A percentile compares a stretch with the other conserved stretches of the same genome.
phyloP scores from a whole-genome alignment of 768 basidiomycete genomes.

The Lactarius evosmus region DNA sequence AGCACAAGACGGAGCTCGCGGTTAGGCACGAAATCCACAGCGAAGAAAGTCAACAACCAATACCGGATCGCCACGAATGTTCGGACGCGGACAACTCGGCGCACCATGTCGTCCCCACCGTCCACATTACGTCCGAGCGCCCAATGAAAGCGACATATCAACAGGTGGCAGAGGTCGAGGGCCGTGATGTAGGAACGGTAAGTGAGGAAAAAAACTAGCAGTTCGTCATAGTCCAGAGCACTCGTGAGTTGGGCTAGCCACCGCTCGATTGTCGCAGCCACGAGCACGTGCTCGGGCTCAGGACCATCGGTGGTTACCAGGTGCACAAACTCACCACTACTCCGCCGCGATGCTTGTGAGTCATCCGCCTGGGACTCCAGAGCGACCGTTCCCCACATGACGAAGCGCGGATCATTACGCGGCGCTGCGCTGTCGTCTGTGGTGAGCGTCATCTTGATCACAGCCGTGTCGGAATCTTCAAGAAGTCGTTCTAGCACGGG shows the following conservation, averaged over 20 bases:
- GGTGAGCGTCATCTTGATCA: constrained; percentile 68
- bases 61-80: constrained; percentile 89
- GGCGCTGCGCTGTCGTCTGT: constrained; percentile 68
- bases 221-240: constrained; percentile 80
- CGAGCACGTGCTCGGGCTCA: constrained; percentile 50
- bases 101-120: constrained; percentile 61
- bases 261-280: constrained; percentile 89
- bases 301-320: constrained; percentile 31
- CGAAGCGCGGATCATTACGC: constrained; percentile 85
- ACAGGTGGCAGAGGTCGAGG: constrained; percentile 73
- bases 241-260: constrained; percentile 92
- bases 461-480: constrained; percentile 56
- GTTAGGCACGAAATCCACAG: constrained; percentile 82
- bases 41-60: constrained; percentile 89
- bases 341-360: constrained; percentile 23
- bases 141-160: constrained; percentile 90
- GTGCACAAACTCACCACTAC: constrained; percentile 23
- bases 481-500: constrained; percentile 68
- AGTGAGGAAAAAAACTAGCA: constrained; percentile 88
- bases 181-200: constrained; percentile 83
- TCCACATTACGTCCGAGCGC: constrained; percentile 54
- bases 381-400: constrained; percentile 76
- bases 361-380: constrained; percentile 32
- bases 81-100: constrained; percentile 78
- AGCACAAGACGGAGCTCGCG: constrained; percentile 69